Percentiles rank a stretch among this genome's conserved stretches.
phyloP scores from a whole-genome alignment of 140 eudicot genomes.

The Ambrosia hybrid region DNA sequence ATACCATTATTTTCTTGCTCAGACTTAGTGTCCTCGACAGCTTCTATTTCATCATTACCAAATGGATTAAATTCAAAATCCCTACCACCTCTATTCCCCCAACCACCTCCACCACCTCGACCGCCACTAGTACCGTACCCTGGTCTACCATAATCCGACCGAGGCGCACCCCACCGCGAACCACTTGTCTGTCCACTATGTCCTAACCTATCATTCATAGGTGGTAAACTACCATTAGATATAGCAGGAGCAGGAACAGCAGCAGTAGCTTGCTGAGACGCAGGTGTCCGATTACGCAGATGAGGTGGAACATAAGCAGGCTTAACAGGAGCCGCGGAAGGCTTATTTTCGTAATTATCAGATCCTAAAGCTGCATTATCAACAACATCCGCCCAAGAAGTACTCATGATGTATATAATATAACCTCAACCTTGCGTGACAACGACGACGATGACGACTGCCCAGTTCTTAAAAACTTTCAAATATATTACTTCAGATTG shows the following conservation, averaged over 20 bases:
- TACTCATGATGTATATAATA: conserved; percentile 40
- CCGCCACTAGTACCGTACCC: conserved; percentile 42
- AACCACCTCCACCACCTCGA: conserved; percentile 42
- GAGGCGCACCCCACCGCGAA: conserved; percentile 48
- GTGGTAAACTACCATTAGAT: conserved; percentile 31
- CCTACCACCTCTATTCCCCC: conserved; percentile 69
- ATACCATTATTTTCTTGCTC: conserved; percentile 81
- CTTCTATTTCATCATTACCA: conserved; percentile 55
- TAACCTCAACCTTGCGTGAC: conserved; percentile 1
- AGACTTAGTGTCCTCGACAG: conserved; percentile 45
- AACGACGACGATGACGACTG: not conserved
- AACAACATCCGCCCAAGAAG: conserved; percentile 68
- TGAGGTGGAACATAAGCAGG: conserved; percentile 69
- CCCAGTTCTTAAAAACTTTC: no score
- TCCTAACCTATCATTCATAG: conserved; percentile 47
- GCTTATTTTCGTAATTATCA: conserved; percentile 29
- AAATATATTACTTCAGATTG: no score
- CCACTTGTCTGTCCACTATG: conserved; percentile 41
- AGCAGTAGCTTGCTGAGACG: conserved; percentile 37
- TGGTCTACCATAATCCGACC: conserved; percentile 52
- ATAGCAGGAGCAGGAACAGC: conserved; percentile 39
- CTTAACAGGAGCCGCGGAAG: conserved; percentile 37
- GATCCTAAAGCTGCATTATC: conserved; percentile 50
- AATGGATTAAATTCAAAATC: conserved; percentile 79
- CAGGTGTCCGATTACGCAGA: conserved; percentile 50